phyloP scores from a whole-genome alignment of 192 early-diverging fungal genomes.

The Podila epigama region DNA sequence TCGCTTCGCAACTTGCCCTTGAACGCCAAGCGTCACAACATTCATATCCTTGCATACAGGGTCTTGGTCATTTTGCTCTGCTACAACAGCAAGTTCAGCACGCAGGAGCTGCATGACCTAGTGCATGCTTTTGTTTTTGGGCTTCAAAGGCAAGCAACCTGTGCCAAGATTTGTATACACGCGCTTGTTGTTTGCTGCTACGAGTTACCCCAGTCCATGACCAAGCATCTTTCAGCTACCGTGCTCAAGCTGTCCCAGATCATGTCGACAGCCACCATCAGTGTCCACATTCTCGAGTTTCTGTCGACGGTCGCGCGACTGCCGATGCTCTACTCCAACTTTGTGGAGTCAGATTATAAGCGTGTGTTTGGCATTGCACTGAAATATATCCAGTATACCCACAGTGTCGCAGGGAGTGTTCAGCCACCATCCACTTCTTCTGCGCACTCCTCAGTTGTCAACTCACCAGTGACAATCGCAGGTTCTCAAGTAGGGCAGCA shows the following conservation, averaged over 20 bases:
- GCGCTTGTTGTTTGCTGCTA: conserved; percentile 80
- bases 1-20: conserved; percentile 65
- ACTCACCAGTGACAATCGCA: conserved; percentile 18
- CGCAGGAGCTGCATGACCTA: conserved; percentile 74
- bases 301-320: conserved; percentile 85
- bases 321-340: conserved; percentile 80
- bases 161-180: conserved; percentile 83
- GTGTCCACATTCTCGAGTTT: conserved; percentile 91
- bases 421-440: conserved; percentile 12
- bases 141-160: conserved; percentile 69
- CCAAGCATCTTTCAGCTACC: conserved; percentile 73
- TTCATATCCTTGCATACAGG: conserved; percentile 68
- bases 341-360: conserved; percentile 81
- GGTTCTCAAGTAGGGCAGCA: not conserved
- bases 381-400: conserved; percentile 79
- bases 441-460: conserved; percentile 18
- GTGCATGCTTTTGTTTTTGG: conserved; percentile 79
- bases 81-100: conserved; percentile 70
- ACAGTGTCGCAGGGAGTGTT: conserved; percentile 31
- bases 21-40: conserved; percentile 67
- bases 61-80: conserved; percentile 71
- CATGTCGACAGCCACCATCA: conserved; percentile 78
- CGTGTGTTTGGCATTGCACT: conserved; percentile 91
- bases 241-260: conserved; percentile 82
- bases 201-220: conserved; percentile 81